Percentiles rank a stretch among this genome's conserved stretches.
Conservation (phyloP, 441 rosid species). For the Brassica balearica region DNA sequence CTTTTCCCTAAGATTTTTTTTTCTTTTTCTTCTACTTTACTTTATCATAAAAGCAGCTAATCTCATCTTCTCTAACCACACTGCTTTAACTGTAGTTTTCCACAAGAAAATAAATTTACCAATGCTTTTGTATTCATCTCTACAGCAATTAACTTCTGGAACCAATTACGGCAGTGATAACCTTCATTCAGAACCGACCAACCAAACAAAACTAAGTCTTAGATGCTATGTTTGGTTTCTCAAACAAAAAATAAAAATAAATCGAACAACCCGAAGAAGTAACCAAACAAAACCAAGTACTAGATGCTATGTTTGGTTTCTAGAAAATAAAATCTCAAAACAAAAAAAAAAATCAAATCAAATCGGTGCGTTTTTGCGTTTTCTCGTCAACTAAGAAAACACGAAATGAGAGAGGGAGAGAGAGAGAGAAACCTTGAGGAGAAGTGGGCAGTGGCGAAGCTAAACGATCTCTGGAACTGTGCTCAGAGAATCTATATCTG, state of each 20-base stretch:
- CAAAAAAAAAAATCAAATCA: not conserved
- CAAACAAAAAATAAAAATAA: too few relatives aligned
- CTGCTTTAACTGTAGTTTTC: slow-evolving; percentile 44
- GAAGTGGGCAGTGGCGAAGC: slow-evolving; percentile 31
- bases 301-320: slow-evolving; percentile 31
- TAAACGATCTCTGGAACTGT: slow-evolving; percentile 45
- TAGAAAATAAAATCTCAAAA: not conserved
- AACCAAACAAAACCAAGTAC: not conserved
- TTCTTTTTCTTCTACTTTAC: slow-evolving; percentile 23
- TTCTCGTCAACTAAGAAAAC: slow-evolving; percentile 26
- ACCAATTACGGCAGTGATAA: slow-evolving; percentile 11
- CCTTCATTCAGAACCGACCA: not conserved
- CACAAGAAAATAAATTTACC: slow-evolving; percentile 15
- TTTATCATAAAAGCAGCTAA: slow-evolving; percentile 44
- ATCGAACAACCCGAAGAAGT: slow-evolving; percentile 28
- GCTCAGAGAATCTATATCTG: slow-evolving; percentile 42
- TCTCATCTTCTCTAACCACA: slow-evolving; percentile 38
- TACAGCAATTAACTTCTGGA: not conserved
- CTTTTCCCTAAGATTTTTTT: slow-evolving; percentile 31
- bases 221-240: too few relatives aligned
- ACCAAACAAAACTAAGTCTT: too few relatives aligned
- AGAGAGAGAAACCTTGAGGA: slow-evolving; percentile 48
- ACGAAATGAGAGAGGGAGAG: not conserved
- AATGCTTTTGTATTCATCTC: slow-evolving; percentile 29
- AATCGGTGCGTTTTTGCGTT: slow-evolving; percentile 5